Conservation (phyloP, 2,329 filamentous ascomycete genomes). For the Xylariaceae sp. region DNA sequence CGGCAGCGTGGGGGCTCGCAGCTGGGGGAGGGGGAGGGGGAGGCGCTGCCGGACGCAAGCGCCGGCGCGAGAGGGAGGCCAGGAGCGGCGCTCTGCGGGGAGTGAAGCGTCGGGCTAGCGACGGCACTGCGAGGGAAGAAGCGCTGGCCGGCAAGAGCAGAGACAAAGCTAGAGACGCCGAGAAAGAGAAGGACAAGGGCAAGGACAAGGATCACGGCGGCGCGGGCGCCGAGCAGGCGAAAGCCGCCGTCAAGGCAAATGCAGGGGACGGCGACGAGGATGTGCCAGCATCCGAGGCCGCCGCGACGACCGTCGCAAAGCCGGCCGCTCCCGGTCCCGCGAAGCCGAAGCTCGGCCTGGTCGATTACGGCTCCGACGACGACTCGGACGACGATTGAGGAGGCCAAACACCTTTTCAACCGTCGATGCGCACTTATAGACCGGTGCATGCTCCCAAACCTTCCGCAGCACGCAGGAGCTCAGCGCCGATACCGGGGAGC, state of each 20-base stretch:
- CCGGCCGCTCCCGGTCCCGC: slow-evolving; percentile 5
- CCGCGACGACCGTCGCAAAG: slow-evolving; percentile 1
- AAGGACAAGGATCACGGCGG: slow-evolving; percentile 4
- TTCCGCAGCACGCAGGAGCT: no score
- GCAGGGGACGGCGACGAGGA: no score
- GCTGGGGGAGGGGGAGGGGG: slow-evolving; percentile 9
- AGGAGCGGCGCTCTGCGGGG: slow-evolving; percentile 22
- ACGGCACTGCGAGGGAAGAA: no score
- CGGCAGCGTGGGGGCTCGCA: slow-evolving; percentile 14
- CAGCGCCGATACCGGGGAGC: no score
- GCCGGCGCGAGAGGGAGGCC: slow-evolving; percentile 29
- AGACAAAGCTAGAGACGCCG: not conserved
- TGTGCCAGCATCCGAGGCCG: not conserved
- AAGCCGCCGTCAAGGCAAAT: no score
- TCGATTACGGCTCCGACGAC: slow-evolving; percentile 50
- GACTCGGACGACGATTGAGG: slow-evolving; percentile 42
- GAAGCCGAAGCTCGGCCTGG: slow-evolving; percentile 34
- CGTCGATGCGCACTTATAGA: no score
- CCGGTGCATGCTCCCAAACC: no score
- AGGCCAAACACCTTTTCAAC: no score
- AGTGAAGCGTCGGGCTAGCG: slow-evolving; percentile 30
- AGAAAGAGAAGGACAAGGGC: slow-evolving; percentile 23
- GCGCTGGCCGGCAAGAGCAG: slow-evolving; percentile 30
- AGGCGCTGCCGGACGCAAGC: slow-evolving; percentile 26
- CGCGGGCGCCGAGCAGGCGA: slow-evolving; percentile 8